phyloP scores from a whole-genome alignment of 1,284 basidiomycete species.

The Volvariella volvacea region DNA sequence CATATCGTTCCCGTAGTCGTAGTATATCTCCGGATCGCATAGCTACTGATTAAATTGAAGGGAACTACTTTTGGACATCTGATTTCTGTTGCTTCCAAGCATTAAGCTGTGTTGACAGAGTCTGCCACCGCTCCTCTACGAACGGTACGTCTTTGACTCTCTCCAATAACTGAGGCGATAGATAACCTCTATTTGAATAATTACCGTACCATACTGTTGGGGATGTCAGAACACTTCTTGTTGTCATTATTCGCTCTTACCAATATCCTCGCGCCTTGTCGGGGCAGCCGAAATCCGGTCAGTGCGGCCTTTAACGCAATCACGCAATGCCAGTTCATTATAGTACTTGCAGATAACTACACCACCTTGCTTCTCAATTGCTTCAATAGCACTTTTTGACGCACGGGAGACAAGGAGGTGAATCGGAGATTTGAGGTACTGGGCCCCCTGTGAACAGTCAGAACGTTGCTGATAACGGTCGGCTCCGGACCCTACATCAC shows the following conservation, averaged over 20 bases:
- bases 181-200: slow-evolving; percentile 66
- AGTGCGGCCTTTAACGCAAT: slow-evolving; percentile 69
- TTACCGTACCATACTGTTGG: slow-evolving; percentile 70
- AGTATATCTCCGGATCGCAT: slow-evolving; percentile 57
- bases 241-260: slow-evolving; percentile 37
- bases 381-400: slow-evolving; percentile 79
- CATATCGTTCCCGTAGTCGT: slow-evolving; percentile 46
- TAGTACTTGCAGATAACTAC: slow-evolving; percentile 89
- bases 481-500: slow-evolving; percentile 52
- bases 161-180: slow-evolving; percentile 49
- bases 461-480: slow-evolving; percentile 2
- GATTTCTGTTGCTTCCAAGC: slow-evolving; percentile 55
- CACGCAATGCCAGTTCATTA: slow-evolving; percentile 78
- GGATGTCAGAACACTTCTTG: background rate
- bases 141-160: slow-evolving; percentile 50
- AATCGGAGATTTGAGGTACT: slow-evolving; percentile 67
- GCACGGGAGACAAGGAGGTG: slow-evolving; percentile 84
- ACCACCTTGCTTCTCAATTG: slow-evolving; percentile 80
- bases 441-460: slow-evolving; percentile 43
- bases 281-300: slow-evolving; percentile 72
- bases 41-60: slow-evolving; percentile 25
- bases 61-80: slow-evolving; percentile 36
- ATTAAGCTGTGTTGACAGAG: slow-evolving; percentile 53
- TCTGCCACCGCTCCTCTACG: slow-evolving; percentile 62
- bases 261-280: slow-evolving; percentile 78